Conservation (phyloP, 2,329 filamentous ascomycete genomes). For the Neurospora sp. region DNA sequence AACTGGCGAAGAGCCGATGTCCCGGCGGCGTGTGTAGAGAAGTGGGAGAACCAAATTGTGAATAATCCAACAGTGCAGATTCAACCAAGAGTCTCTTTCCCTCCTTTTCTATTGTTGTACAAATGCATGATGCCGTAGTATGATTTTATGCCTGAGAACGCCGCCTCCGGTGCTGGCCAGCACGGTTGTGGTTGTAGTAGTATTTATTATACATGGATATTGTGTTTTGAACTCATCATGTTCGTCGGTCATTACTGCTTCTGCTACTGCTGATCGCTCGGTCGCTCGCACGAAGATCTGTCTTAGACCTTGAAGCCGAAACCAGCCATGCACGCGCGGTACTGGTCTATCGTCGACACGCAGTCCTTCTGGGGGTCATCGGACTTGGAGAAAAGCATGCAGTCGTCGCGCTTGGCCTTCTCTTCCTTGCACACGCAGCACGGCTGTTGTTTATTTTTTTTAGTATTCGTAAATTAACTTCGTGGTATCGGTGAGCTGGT, state of each 20-base stretch:
- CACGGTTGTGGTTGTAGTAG: neutral
- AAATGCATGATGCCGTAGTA: neutral
- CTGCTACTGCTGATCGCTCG: neutral
- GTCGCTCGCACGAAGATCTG: conserved; percentile 15
- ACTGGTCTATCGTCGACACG: conserved; percentile 70
- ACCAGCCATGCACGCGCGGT: conserved; percentile 84
- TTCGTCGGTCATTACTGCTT: neutral
- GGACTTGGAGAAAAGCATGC: conserved; percentile 92
- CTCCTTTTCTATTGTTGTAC: neutral
- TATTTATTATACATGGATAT: neutral
- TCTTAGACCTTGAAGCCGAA: conserved; percentile 71
- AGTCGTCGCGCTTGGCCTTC: conserved; percentile 88
- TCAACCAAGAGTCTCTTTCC: neutral
- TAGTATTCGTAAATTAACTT: neutral
- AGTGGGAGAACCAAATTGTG: neutral
- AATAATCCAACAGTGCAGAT: neutral
- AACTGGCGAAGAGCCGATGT: neutral
- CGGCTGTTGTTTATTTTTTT: conserved; percentile 45
- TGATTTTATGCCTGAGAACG: neutral
- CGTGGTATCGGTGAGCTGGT: neutral
- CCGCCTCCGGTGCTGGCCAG: neutral
- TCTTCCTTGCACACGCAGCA: conserved; percentile 98
- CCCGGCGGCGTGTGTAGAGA: neutral
- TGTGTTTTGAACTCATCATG: neutral
- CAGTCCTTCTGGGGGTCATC: conserved; percentile 79